Evolutionary conservation across 2,329 filamentous ascomycete species (phyloP), one percentile per base, ranked within the genome.

Genomic region (Neopestalotiopsis clavispora): DNA sequence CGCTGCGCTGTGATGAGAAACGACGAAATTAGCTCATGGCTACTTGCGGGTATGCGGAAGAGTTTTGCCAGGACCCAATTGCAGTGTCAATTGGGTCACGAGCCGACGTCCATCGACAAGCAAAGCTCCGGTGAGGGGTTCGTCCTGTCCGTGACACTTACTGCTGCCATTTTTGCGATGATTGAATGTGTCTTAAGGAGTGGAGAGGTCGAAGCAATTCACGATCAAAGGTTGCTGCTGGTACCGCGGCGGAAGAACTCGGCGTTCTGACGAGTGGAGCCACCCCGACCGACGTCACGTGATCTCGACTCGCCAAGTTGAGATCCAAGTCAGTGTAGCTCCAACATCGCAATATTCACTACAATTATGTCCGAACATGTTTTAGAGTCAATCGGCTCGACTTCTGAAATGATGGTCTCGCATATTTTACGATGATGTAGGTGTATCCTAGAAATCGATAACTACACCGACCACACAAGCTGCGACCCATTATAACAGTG

Each of bases 1-100:
- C 95, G 90, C 94, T 97, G 90, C 94, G 93, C 95, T 98, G 83
- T 83, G 71, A 68, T 59, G 65, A 67, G 71, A 74, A 68, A 72
- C 74, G 70, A 75, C 74, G 79, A 85, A 87, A 87, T 88, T 87
- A 88, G 86, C 86, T 87, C 86, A 86, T 74, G 70, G 67, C 58
- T 42, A 38, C 59, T 59, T 40, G 34, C 57, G 66, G 40, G 52
- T 12, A 56, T 32, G n/a, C 59, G 30, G 59, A 64, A 58, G 60
- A 34, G 20, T 69, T 59, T 75, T 59, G 69, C 71, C 60, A 52
- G 64, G 38, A 32, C 10, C 23, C 14, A 64, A 52, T 32, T 68
- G 49, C 9, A 71, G 66, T 71, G 66, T 74, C 70, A 72, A 77
- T 77, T 74, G 78, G 66, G 32, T 30, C 14, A 45, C 34, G 65